Base-by-base conservation (phyloP, 2,329 filamentous ascomycete species). In the Sphaerulina musiva region DNA sequence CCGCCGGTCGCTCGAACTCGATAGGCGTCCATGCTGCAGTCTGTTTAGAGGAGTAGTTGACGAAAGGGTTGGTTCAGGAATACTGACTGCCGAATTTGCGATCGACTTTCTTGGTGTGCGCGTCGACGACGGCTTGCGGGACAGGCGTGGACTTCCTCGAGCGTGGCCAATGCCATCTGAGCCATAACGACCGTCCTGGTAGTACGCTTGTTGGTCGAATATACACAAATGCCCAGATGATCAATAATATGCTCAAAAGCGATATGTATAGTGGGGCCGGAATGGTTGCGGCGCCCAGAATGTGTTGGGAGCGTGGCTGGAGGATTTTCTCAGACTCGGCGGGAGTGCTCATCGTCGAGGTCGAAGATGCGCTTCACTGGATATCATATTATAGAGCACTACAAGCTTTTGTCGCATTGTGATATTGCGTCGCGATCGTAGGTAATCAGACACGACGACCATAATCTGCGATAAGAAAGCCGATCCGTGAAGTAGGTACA, bases 1-100 rank as follows among this genome's bases (percentile, higher is more conserved):
- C 81, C 0, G 72, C 67, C 1, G 85, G 84, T 2, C 82, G 74
- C 55, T 77, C 76, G 74, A 85, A 89, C 49, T 72, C 61, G 10
- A 75, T 77, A 0, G 81, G 78, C 4, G 63, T 69, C 83, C 83
- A 87, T 72, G 77, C 77, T 73, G 66, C 56, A 20, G 11, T 57
- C 54, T 41, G n/a, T 41, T 56, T 41, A 51, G 52, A 41, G 58
- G 40, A 36, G 31, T 26, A 23, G 29, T 14, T 44, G 49, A 46
- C 48, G 14, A 6, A 34, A n/a, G 17, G 31, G n/a, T 14, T 20
- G 11, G 6, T 34, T 45, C 34, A 41, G 31, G 4, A 52, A 26
- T 6, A 57, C 64, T 51, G 70, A 80, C 78, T 76, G 66, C 79
- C 78, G 14, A 70, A 71, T 48, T 72, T 66, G 14, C 77, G 68